Evolutionary conservation across 805 yeast species (phyloP).

Genomic region (Candida namnaoensis): DNA sequence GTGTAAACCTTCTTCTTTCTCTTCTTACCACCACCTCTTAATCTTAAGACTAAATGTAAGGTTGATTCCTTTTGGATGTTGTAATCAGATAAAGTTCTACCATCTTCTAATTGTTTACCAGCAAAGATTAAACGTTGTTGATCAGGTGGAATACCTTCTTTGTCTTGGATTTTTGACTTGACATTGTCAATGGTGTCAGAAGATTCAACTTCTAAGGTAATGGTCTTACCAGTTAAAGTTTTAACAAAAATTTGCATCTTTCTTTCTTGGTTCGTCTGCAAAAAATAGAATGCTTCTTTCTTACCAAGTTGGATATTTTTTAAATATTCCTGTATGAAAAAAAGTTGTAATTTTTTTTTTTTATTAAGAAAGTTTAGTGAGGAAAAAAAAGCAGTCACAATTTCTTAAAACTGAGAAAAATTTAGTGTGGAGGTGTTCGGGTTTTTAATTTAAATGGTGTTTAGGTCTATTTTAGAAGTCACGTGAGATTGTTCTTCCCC

Average conservation of each 20-base stretch:
- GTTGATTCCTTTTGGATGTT: slow-evolving; percentile 98
- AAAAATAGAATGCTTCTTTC: slow-evolving; percentile 17
- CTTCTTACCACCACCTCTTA: slow-evolving; percentile 99
- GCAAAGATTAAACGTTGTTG: slow-evolving; percentile 96
- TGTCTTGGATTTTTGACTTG: slow-evolving; percentile 94
- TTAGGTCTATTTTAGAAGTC: too few relatives aligned
- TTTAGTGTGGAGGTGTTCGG: too few relatives aligned
- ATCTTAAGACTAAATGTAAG: slow-evolving; percentile 90
- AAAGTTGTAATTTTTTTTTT: too few relatives aligned
- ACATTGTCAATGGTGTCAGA: slow-evolving; percentile 97
- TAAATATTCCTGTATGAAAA: neutral
- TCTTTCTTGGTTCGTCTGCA: slow-evolving; percentile 38
- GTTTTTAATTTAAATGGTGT: too few relatives aligned
- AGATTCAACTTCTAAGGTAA: slow-evolving; percentile 96
- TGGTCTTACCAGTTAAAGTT: slow-evolving; percentile 99
- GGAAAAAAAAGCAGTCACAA: neutral
- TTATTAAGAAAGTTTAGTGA: too few relatives aligned
- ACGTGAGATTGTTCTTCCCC: too few relatives aligned
- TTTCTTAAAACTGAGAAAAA: too few relatives aligned
- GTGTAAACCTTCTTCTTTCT: slow-evolving; percentile 99
- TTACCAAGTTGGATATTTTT: slow-evolving; percentile 14
- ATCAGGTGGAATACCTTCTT: slow-evolving; percentile 97
- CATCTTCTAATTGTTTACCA: slow-evolving; percentile 95
- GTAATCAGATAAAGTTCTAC: slow-evolving; percentile 95
- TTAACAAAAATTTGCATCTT: slow-evolving; percentile 95